Evolutionary conservation across 2,329 filamentous ascomycete genomes (phyloP), one percentile per base, ranked within the genome.

Genomic region (Phyllachora maydis): DNA sequence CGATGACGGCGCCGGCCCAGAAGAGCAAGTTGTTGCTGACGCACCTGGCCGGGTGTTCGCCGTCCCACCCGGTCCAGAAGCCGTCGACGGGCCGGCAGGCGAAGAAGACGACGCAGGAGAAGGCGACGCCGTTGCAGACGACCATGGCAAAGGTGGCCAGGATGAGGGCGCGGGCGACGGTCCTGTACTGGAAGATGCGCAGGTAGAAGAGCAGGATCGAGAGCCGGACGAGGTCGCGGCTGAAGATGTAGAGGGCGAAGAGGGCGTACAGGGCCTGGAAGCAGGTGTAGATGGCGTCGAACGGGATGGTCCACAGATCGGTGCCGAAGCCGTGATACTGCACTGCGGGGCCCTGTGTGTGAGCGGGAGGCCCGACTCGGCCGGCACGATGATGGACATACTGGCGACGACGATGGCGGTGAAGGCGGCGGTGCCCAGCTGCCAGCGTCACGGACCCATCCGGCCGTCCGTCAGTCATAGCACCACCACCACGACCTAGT

Each of bases 11-110:
- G 15, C 56, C 53, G 19, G 52, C 44, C 52, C 54, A 64, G 2
- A 43, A 49, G 3, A 61, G 42, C 2, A 41, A 39, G 27, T 56
- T 59, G 28, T 54, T 37, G 24, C 58, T 42, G 14, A 58, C 33
- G 29, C 64, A 68, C 1, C 26, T 39, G 1, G 62, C 62, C 0
- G 35, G 5, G 19, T 54, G 46, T 26, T 51, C 39, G 1, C 47
- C 47, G 21, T 59, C 52, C 58, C 60, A 68, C 8, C 41, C 42
- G 0, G 40, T 46, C 64, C 65, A 69, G 34, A 53, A 58, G 29
- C 49, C 57, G 11, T 35, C 40, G 11, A 66, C 41, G 0, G 62
- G 62, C 2, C 33, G 37, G 33, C 61, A 65, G 28, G 62, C 52
- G 13, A 63, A 55, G 6, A 58, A 34, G 5, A 42, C 45, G 3